Base-by-base conservation (phyloP, 78 protist species). In the Cavenderia fasciculata region DNA sequence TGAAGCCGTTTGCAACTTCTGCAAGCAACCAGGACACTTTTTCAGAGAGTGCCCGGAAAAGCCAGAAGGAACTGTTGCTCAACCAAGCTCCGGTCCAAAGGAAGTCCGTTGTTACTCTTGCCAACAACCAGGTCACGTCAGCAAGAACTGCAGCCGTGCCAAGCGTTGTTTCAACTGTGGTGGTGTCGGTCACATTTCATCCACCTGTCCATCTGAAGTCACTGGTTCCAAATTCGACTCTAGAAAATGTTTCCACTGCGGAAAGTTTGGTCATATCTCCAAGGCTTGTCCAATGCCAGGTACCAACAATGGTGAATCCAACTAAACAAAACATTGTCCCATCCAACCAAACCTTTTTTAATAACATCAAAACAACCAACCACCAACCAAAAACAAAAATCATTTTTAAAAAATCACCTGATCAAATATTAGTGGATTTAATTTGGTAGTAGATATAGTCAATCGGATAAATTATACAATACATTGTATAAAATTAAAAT, bases 161-260 rank as follows among this genome's bases (percentile, higher is more conserved):
- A 16, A 27, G 4, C 72, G 72, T 63, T 82, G 90, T 31, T 82
- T n/a, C 90, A 82, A 66, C 56, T 82, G 90, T 43, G 76, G 79
- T 68, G 74, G 74, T 47, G 14, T 82, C 2, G 90, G 90, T 69
- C 90, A 82, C 49, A 56, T 82, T 19, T 44, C 41, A 10, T 19
- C 59, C 4, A 40, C 56, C 5, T 82, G 90, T 36, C 38, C 76
- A 61, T 62, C 87, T 29, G 72, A 63, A 2, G 33, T 40, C 47
- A 34, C 38, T 40, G 47, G 72, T 4, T 33, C 27, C 54, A n/a
- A n/a, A n/a, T 49, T 49, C 14, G 72, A 25, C 12, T 2, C 11
- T 8, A 21, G 72, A 38, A 65, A 56, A 19, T 86, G 92, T 31
- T 86, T 59, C 85, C 40, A 40, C 49, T 86, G 92, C 52, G 54